Base-by-base conservation (phyloP, 1,139 yeast species). In the Eremothecium cymbalariae region DNA sequence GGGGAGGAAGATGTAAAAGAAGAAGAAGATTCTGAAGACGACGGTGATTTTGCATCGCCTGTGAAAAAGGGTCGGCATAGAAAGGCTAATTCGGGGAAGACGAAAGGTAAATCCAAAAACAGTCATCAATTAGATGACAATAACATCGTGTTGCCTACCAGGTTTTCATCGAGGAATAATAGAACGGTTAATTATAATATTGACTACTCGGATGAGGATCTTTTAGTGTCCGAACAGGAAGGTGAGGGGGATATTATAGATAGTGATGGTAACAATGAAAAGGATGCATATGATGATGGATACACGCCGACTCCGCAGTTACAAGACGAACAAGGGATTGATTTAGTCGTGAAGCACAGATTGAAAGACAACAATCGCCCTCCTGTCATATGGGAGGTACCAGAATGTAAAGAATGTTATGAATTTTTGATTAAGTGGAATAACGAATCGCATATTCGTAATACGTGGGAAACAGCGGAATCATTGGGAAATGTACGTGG, bases 381-480 rank as follows among this genome's bases (percentile, higher is more conserved):
- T 28, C 55, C 63, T 8, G 65, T 9, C 59, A 42, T 45, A 54
- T 14, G 68, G 69, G 60, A 57, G 29, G 42, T 63, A 22, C 45
- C 63, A 17, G 77, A 73, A 41, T 76, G 82, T 16, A 78, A 77
- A 46, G 60, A 62, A 31, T 78, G 75, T 41, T 77, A 66, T 50
- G 65, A 75, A 36, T 81, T 75, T 54, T 62, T 76, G 45, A 72
- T 93, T 47, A 93, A 93, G 61, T 93, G 99, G 98, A 70, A 73
- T 17, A 84, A 74, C 36, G 69, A 77, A 41, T 84, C 96, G 11
- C 98, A 93, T 62, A 67, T 90, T 44, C 99, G 90, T 62, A 90
- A 90, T 55, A 80, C 95, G 1, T 93, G 97, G 97, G 95, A 88
- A 56, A 58, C 74, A 1, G 88, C 81, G 59, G 62, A 65, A 7